A percentile compares a stretch with the other conserved stretches of the same genome.
phyloP scores from a whole-genome alignment of 768 basidiomycete genomes.

The Cyclocybe cylindracea region DNA sequence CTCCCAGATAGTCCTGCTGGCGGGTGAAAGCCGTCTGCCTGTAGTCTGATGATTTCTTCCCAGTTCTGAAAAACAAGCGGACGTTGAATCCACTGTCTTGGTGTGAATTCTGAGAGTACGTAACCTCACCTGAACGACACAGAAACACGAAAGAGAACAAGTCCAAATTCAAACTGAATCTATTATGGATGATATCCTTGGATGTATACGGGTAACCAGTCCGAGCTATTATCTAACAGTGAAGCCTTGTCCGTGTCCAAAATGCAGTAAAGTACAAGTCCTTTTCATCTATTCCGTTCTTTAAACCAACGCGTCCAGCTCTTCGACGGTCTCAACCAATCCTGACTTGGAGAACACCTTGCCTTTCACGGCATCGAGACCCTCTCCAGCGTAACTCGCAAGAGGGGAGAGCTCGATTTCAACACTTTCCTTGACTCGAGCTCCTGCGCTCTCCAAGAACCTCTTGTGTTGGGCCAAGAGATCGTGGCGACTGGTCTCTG shows the following conservation, averaged over 20 bases:
- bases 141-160: not conserved
- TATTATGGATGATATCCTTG: not conserved
- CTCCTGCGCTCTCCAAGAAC: slow-evolving; percentile 83
- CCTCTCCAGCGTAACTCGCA: slow-evolving; percentile 92
- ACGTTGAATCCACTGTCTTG: not conserved
- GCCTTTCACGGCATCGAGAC: slow-evolving; percentile 76
- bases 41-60: slow-evolving; percentile 2
- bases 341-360: slow-evolving; percentile 79
- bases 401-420: slow-evolving; percentile 92
- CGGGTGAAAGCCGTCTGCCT: slow-evolving; percentile 15
- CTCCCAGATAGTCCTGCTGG: slow-evolving; percentile 38
- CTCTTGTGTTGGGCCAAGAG: slow-evolving; percentile 84
- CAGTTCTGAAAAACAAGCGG: slow-evolving; percentile 6
- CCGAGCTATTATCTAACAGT: not conserved
- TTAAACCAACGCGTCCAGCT: slow-evolving; percentile 69
- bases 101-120: not conserved
- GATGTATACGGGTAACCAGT: not conserved
- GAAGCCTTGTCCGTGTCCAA: slow-evolving; percentile 8
- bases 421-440: slow-evolving; percentile 64
- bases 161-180: not conserved
- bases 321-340: slow-evolving; percentile 61
- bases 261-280: slow-evolving; percentile 7
- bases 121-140: too few relatives aligned
- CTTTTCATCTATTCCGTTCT: slow-evolving; percentile 1
- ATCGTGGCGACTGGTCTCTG: slow-evolving; percentile 88